Percentiles rank a stretch among this genome's conserved stretches.
phyloP scores from a whole-genome alignment of 441 rosid species.

The Theobroma grandiflorum region DNA sequence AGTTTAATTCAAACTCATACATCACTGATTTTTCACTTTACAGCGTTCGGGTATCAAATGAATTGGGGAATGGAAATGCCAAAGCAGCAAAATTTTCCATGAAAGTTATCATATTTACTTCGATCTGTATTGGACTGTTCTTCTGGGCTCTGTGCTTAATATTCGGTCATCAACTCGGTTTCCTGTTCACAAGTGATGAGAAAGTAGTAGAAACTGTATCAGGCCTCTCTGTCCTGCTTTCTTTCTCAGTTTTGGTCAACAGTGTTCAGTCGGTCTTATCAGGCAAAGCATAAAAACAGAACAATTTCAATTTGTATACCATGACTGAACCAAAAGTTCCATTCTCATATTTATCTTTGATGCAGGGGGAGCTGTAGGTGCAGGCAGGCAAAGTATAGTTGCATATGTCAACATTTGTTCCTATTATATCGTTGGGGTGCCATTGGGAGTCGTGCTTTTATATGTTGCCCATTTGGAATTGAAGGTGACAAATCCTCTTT shows the following conservation, averaged over 20 bases:
- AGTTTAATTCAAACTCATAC: neutral
- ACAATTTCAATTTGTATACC: neutral
- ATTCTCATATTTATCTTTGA: too few species aligned
- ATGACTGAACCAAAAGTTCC: neutral
- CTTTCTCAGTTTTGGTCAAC: conserved; percentile 57
- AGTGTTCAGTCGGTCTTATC: conserved; percentile 54
- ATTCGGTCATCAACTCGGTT: conserved; percentile 37
- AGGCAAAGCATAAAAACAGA: conserved; percentile 35
- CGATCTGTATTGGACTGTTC: conserved; percentile 41
- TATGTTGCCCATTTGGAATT: conserved; percentile 35
- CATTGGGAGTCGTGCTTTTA: conserved; percentile 44
- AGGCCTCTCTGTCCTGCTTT: conserved; percentile 53
- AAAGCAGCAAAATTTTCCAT: conserved; percentile 51
- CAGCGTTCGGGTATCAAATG: conserved; percentile 73
- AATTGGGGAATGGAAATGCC: conserved; percentile 58
- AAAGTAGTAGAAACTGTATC: conserved; percentile 49
- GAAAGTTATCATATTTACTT: conserved; percentile 41
- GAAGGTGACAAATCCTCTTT: conserved; percentile 18
- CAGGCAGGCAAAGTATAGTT: conserved; percentile 48
- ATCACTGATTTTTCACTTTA: neutral
- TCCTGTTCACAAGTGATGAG: conserved; percentile 49
- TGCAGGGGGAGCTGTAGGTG: conserved; percentile 54
- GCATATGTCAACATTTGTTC: conserved; percentile 47
- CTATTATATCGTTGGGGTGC: conserved; percentile 52
- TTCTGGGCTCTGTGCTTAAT: conserved; percentile 43